Conservation (phyloP, 2,329 filamentous ascomycete species). For the Botrytis porri region DNA sequence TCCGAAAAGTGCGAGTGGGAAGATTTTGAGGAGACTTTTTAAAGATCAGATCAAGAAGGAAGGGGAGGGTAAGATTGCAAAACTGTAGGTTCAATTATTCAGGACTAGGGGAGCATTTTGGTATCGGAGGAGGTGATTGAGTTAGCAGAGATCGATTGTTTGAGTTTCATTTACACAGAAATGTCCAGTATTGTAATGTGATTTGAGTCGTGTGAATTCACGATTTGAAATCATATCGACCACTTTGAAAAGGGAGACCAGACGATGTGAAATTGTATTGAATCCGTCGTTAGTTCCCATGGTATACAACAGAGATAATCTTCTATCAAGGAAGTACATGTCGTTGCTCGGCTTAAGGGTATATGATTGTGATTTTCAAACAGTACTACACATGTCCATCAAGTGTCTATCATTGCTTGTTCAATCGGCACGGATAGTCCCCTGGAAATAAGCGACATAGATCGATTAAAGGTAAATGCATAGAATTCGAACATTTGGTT, state of each 20-base stretch:
- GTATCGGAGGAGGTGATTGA: not conserved
- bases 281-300: not conserved
- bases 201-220: not conserved
- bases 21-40: conserved; percentile 41
- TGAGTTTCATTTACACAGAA: not conserved
- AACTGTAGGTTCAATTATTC: not conserved
- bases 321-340: not conserved
- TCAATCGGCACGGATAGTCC: not conserved
- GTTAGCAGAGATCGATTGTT: not conserved
- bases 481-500: not conserved
- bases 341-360: not conserved
- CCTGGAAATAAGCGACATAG: not conserved
- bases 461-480: not conserved
- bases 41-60: conserved; percentile 45
- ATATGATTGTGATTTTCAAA: not conserved
- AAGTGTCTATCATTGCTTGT: not conserved
- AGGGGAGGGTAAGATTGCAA: conserved; percentile 36
- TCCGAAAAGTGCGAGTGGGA: conserved; percentile 49
- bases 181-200: not conserved
- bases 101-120: not conserved
- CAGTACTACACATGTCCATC: not conserved
- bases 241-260: not conserved
- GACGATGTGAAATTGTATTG: not conserved
- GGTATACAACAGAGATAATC: not conserved
- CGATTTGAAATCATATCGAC: not conserved